Base-by-base conservation (phyloP, 106 monocot species). In the Dendrobium huoshanense region DNA sequence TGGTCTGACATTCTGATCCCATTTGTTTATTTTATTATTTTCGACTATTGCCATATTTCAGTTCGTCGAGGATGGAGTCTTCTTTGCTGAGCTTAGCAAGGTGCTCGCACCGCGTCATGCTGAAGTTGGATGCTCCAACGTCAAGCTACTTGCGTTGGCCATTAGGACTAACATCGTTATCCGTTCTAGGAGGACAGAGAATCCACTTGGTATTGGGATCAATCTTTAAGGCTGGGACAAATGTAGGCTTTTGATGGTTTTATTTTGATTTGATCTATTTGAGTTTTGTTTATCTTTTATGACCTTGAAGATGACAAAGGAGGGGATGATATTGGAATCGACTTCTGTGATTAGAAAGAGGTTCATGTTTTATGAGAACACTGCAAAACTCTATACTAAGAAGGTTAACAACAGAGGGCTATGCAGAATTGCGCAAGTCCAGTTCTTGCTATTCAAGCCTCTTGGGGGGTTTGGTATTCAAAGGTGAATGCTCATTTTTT, bases 391-490 rank as follows among this genome's bases (percentile, higher is more conserved):
- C 29, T 68, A 48, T 47, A 2, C 80, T 1, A 47, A 48, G 68
- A 80, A 67, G 44, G 47, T 80, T 17, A 48, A 68, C 47, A 48
- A 68, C 47, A 80, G 80, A 68, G 80, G 68, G 13, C 68, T 70
- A 3, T 80, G 44, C 29, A 68, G 45, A 31, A 48, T 80, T 27
- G 68, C 68, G 3, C 29, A 49, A 45, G 68, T 68, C 45, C 65
- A 79, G 29, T 80, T 68, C 18, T 22, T 80, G 3, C 48, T 18
- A 7, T 72, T 68, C 68, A 80, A 80, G 68, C 68, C 45, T 70
- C 68, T 80, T 27, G 80, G 80, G 24, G 80, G 67, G 65, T 45
- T 79, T 44, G 65, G 43, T 44, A 44, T 79, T n/a, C 75, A 43
- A 18, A 75, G 75, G 45, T 75, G 44, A 75, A 75, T 75, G 17